Evolutionary conservation across 257 asterid genomes (phyloP), one percentile per base, ranked within the genome.

Genomic region (Jaltomata sinuosa): DNA sequence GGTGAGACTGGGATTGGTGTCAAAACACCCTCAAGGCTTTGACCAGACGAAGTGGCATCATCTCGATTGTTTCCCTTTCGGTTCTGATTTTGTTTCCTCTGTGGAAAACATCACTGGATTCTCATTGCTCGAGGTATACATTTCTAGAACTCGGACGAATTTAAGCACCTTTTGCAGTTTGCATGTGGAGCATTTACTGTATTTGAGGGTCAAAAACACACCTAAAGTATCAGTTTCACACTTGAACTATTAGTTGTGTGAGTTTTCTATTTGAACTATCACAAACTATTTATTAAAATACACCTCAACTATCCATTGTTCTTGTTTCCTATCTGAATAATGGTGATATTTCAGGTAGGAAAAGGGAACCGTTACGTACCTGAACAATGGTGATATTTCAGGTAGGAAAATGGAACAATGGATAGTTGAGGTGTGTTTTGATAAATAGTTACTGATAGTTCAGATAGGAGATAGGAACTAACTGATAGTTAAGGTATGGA

Each of bases 41-140:
- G 98, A 92, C 84, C 87, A 85, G 91, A 93, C 98, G 45, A 94
- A 97, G 81, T 95, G 99, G 98, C 98, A 97, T 81, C 99, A 97
- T 88, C 88, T 91, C 87, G 84, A 85, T 45, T 97, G 98, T 89
- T 91, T 93, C 69, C 93, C 97, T 1, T 65, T 91, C 54, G 74
- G 32, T 72, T 85, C 94, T 62, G 85, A 57, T 32, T 83, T 91
- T 2, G 69, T 87, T 84, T 86, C 89, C 64, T 90, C 97, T 0
- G 85, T 87, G 14, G 97, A 91, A 29, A 88, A 90, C 14, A 89
- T 97, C 85, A 42, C 85, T 27, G 99, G 99, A 32, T 93, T 95
- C 87, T 90, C 97, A 38, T 90, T 95, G 40, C 97, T 97, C 82
- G 91, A 93, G 94, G 98, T 91, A 78, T 25, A 16, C 15, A 6